Evolutionary conservation across 73 alveolate species (phyloP), one percentile per base, ranked within the genome.

Genomic region (Uronychia binucleata): DNA sequence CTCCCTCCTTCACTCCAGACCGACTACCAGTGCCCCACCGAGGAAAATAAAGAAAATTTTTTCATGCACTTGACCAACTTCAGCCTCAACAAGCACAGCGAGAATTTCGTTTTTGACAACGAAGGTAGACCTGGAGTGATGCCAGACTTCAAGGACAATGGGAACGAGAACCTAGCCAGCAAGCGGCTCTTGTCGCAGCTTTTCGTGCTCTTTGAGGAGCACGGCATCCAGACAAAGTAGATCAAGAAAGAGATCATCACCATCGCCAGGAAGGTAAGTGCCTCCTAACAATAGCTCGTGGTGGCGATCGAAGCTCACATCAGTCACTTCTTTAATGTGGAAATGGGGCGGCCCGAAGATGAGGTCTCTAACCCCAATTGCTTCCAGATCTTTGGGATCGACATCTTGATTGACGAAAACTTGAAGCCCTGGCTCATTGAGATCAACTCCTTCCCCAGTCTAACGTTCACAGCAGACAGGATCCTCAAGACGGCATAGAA

Each of bases 341-440:
- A 46, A 46, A 46, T 46, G 67, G 67, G 67, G 19, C 5, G 67
- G 19, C 67, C 67, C 19, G 67, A 46, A 46, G 67, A 46, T 46
- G 67, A 46, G 19, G 67, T 46, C 67, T 46, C 67, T 19, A 46
- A 46, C 67, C 67, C 91, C 1, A 84, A 98, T 89, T 96, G 99
- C 84, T 98, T 98, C 90, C 99, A 98, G 88, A 82, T 93, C 92
- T 98, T 97, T 90, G 99, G 99, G 26, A 97, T 97, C 86, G 99
- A 98, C 88, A 95, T 98, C 75, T 93, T 98, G 88, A 89, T 98
- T 75, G 98, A 95, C 88, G 92, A 76, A 19, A 92, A 94, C 74
- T 86, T 95, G 57, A 95, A 95, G 59, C 98, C 99, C 0, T 96
- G 98, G 98, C 89, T 97, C 25, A 92, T 97, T 31, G 99, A 97